Percentiles rank a stretch among this genome's conserved stretches.
phyloP scores from a whole-genome alignment of 768 basidiomycete genomes.

The Boletus huronensis region DNA sequence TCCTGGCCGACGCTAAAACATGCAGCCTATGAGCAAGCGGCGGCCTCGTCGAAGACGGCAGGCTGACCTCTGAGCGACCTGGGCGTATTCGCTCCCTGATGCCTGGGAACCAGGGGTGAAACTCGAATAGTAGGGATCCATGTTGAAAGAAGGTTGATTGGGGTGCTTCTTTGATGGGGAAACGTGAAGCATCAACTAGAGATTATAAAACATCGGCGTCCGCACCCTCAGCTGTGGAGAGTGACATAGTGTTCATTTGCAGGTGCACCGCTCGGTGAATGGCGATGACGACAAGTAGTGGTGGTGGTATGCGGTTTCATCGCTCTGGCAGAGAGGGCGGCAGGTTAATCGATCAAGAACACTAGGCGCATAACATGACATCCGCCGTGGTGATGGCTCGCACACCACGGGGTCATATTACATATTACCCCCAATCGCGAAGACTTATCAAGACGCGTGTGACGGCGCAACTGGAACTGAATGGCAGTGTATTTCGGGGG shows the following conservation, averaged over 20 bases:
- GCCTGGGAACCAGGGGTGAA: background rate
- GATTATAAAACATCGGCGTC: constrained; percentile 21
- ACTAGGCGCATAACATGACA: constrained; percentile 19
- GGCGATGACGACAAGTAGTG: constrained; percentile 24
- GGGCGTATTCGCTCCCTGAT: constrained; percentile 1
- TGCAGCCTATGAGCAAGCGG: constrained; percentile 4
- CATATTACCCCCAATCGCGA: constrained; percentile 26
- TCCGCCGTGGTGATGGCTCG: constrained; percentile 23
- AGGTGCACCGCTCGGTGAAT: constrained; percentile 17
- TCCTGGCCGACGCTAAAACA: constrained; percentile 12
- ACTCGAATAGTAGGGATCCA: constrained; percentile 16
- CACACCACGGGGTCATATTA: constrained; percentile 26
- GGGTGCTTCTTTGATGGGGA: constrained; percentile 22
- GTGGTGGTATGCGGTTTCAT: constrained; percentile 23
- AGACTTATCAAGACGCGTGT: constrained; percentile 20
- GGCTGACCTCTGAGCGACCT: constrained; percentile 14
- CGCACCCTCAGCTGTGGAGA: constrained; percentile 14
- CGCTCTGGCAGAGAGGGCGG: constrained; percentile 22
- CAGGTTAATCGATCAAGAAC: constrained; percentile 18
- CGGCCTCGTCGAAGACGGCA: constrained; percentile 3
- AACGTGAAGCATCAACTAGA: constrained; percentile 9
- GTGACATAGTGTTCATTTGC: constrained; percentile 21
- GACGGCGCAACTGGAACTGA: constrained; percentile 20
- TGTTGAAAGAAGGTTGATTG: constrained; percentile 15
- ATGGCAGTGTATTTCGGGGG: constrained; percentile 17